A percentile compares a stretch with the other conserved stretches of the same genome.
These are phyloP conservation scores for Globisporangium mamillatum DNA, from an alignment of 352 stramenopile genomes.

Conservation along the genomic window DNA sequence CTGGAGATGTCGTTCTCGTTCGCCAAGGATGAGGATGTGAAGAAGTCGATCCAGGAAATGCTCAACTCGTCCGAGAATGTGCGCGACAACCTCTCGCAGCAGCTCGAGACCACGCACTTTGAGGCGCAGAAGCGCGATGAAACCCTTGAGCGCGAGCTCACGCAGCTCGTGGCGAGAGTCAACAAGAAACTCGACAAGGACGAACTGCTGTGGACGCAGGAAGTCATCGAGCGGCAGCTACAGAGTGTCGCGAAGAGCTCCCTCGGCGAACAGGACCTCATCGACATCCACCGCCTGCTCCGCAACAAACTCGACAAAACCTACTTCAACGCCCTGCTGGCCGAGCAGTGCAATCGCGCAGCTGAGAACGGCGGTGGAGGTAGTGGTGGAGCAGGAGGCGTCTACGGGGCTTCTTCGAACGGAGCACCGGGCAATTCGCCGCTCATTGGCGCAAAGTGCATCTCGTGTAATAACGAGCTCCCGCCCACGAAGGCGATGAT, in stretches of 20 bases:
- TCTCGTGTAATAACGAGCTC: constrained; percentile 64
- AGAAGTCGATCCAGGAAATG: constrained; percentile 68
- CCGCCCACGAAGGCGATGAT: constrained; percentile 64
- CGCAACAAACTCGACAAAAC: constrained; percentile 58
- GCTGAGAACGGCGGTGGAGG: constrained; percentile 14
- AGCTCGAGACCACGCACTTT: constrained; percentile 40
- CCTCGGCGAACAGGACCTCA: constrained; percentile 57
- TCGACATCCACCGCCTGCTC: constrained; percentile 56
- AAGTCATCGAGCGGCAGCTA: constrained; percentile 61
- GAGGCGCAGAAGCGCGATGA: constrained; percentile 52
- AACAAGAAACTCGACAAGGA: constrained; percentile 79
- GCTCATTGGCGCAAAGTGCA: constrained; percentile 54
- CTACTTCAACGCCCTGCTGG: constrained; percentile 50
- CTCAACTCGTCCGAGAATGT: constrained; percentile 44
- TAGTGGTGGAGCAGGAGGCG: neutral
- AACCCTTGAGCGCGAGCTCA: constrained; percentile 52
- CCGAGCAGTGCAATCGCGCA: constrained; percentile 40
- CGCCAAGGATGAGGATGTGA: constrained; percentile 71
- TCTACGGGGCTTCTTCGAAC: constrained; percentile 3
- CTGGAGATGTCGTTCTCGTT: constrained; percentile 63
- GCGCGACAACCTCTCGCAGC: constrained; percentile 37
- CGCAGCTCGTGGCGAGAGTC: constrained; percentile 57
- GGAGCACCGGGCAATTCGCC: constrained; percentile 22
- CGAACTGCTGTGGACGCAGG: constrained; percentile 72
- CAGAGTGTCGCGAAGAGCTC: constrained; percentile 64